Percentiles rank a stretch among this genome's conserved stretches.
These are phyloP conservation scores for Pseudopediastrum boryanum DNA, from an alignment of 139 green algal genomes.

Conservation along the genomic window DNA sequence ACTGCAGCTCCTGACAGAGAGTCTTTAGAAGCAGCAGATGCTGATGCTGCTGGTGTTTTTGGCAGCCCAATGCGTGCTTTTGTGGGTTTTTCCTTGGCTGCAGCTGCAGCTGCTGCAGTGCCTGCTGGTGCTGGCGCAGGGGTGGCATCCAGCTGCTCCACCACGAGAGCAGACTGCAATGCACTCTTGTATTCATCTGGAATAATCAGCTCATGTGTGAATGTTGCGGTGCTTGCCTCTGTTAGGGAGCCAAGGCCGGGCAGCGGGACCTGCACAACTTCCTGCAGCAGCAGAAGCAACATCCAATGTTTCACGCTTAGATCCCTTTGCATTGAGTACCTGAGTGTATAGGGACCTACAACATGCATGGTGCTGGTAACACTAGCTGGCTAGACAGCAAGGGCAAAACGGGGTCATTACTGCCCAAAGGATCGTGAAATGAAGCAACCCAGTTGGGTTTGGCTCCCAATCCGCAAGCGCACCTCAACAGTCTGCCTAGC, in stretches of 20 bases:
- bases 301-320: no score
- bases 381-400: no score
- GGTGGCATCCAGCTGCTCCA: slow-evolving; percentile 13
- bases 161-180: background rate
- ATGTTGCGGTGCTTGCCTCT: background rate
- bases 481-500: slow-evolving; percentile 6
- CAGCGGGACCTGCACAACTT: slow-evolving; percentile 18
- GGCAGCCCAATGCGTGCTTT: no score
- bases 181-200: slow-evolving; percentile 22
- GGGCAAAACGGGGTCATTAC: no score
- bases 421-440: no score
- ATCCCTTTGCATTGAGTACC: no score
- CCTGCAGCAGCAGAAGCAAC: background rate
- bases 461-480: no score
- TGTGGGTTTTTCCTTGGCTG: no score
- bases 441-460: no score
- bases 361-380: no score
- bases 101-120: background rate
- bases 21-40: background rate
- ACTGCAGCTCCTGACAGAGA: background rate
- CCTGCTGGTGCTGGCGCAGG: background rate
- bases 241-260: slow-evolving; percentile 6
- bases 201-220: slow-evolving; percentile 16
- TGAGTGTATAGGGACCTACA: no score
- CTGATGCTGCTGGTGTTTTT: background rate